Evolutionary conservation across 352 stramenopile species (phyloP).

Genomic region (Globisporangium nagaii): DNA sequence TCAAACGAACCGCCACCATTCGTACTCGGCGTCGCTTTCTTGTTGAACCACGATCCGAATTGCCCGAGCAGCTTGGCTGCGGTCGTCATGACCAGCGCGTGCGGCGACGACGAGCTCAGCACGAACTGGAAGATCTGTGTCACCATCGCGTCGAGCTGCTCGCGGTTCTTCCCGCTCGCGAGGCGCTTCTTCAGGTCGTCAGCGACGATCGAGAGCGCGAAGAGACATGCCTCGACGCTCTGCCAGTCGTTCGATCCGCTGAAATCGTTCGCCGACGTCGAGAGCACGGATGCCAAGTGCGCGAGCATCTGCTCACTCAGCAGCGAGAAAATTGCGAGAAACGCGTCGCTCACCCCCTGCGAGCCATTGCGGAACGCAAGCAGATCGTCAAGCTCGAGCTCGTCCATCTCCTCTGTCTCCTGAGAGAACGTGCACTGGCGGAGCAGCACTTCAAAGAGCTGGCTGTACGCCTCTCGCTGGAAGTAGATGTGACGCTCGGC

Average conservation of each 20-base stretch:
- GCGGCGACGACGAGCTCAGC: constrained; percentile 20
- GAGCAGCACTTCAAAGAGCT: constrained; percentile 53
- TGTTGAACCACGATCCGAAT: constrained; percentile 52
- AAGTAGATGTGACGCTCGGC: constrained; percentile 45
- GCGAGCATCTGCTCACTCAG: constrained; percentile 43
- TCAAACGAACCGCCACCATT: constrained; percentile 26
- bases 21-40: constrained; percentile 31
- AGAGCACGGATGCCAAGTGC: constrained; percentile 30
- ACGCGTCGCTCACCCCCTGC: constrained; percentile 48
- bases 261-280: constrained; percentile 1
- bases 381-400: constrained; percentile 61
- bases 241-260: constrained; percentile 32
- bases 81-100: constrained; percentile 38
- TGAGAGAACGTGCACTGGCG: constrained; percentile 50
- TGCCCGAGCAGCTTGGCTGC: constrained; percentile 51
- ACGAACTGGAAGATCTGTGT: constrained; percentile 40
- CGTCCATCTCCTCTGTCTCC: constrained; percentile 39
- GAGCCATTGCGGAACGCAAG: constrained; percentile 49
- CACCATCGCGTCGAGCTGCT: constrained; percentile 33
- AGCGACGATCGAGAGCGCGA: constrained; percentile 44
- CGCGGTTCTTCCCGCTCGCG: constrained; percentile 8
- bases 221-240: constrained; percentile 46
- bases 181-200: constrained; percentile 60
- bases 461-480: constrained; percentile 46
- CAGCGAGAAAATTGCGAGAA: constrained; percentile 49